A percentile compares a stretch with the other conserved stretches of the same genome.
These are phyloP conservation scores for Blastobotrys indianensis DNA, from an alignment of 1,139 yeast genomes.

Conservation along the genomic window DNA sequence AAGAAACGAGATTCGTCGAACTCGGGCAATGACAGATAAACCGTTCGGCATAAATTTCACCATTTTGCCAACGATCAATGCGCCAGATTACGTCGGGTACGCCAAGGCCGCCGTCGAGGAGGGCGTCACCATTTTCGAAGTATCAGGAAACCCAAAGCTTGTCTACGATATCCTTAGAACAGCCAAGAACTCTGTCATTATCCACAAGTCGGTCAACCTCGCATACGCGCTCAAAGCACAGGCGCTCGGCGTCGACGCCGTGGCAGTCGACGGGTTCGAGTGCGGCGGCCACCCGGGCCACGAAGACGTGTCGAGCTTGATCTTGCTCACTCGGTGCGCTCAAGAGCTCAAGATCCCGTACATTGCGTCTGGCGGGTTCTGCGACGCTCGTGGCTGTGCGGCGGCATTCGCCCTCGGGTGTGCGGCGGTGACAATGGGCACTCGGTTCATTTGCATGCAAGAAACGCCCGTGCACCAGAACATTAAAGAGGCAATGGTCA, in stretches of 20 bases:
- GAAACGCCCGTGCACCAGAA: slow-evolving; percentile 33
- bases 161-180: slow-evolving; percentile 21
- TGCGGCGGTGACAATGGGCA: slow-evolving; percentile 33
- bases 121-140: slow-evolving; percentile 32
- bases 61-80: slow-evolving; percentile 32
- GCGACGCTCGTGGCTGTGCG: slow-evolving; percentile 34
- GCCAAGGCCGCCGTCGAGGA: slow-evolving; percentile 33
- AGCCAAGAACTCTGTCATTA: slow-evolving; percentile 21
- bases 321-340: slow-evolving; percentile 28
- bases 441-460: slow-evolving; percentile 31
- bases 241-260: slow-evolving; percentile 31
- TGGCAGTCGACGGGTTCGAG: slow-evolving; percentile 34
- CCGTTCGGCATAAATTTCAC: slow-evolving; percentile 36
- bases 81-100: slow-evolving; percentile 32
- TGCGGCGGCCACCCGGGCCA: slow-evolving; percentile 38
- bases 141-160: slow-evolving; percentile 32
- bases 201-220: slow-evolving; percentile 32
- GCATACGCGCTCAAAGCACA: slow-evolving; percentile 33
- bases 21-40: slow-evolving; percentile 22
- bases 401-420: slow-evolving; percentile 36
- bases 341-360: slow-evolving; percentile 29
- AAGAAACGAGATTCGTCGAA: slow-evolving; percentile 27
- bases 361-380: slow-evolving; percentile 35
- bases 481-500: slow-evolving; percentile 31
- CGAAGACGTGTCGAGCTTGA: slow-evolving; percentile 29